Percentiles rank a stretch among this genome's conserved stretches.
phyloP scores from a whole-genome alignment of 169 alveolate species.

The Eimeria praecox region DNA sequence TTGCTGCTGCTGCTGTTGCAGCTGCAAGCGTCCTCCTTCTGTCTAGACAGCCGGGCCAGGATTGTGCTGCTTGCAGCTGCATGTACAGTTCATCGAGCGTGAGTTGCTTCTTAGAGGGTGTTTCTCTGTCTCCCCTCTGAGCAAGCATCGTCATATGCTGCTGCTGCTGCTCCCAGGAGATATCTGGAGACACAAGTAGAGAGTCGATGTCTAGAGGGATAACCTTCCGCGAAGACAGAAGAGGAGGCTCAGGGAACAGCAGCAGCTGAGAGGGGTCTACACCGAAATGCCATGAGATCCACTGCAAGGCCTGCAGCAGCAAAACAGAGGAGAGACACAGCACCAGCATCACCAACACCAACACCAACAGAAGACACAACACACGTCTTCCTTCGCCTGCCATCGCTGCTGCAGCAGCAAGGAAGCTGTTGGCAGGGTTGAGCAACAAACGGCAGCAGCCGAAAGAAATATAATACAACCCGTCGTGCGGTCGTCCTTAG shows the following conservation, averaged over 20 bases:
- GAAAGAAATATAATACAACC: background rate
- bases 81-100: conserved; percentile 18
- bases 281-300: conserved; percentile 48
- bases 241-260: conserved; percentile 74
- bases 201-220: conserved; percentile 47
- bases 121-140: background rate
- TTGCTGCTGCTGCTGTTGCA: conserved; percentile 45
- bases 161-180: too few species aligned
- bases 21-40: conserved; percentile 10
- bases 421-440: too few species aligned
- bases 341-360: background rate
- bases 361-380: background rate
- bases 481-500: background rate
- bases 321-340: too few species aligned
- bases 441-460: background rate
- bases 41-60: conserved; percentile 36
- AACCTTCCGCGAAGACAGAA: conserved; percentile 36
- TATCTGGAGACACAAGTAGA: background rate
- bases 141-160: background rate
- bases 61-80: conserved; percentile 36
- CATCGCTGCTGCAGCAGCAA: background rate
- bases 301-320: conserved; percentile 36
- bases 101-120: background rate
- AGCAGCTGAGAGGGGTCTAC: conserved; percentile 47
- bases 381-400: too few species aligned